Base-by-base conservation (phyloP, 768 basidiomycete genomes). In the Pisolithus microcarpus region DNA sequence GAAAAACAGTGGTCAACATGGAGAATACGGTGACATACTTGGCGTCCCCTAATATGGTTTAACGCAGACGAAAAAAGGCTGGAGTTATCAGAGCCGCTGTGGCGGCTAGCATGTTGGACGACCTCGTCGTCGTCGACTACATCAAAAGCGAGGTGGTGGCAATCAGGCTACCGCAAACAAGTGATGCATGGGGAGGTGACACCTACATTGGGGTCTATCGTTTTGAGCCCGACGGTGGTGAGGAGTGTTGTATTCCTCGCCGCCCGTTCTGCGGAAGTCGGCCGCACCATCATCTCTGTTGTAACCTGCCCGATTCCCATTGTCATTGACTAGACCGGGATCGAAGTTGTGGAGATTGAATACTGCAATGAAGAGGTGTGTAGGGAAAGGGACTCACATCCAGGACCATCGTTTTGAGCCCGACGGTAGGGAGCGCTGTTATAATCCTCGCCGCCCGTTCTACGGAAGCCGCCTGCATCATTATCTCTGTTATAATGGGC, bases 111-210 rank as follows among this genome's bases (percentile, higher is more conserved):
- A 46, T 83, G 72, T 4, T 50, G 52, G 76, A 31, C 30, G 16
- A 79, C 87, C 49, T 85, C 77, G 3, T 82, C 72, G 18, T 84
- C 66, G 65, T 91, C 64, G 64, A 84, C 89, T 89, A 58, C 28
- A 58, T 37, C 23, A 34, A 51, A 46, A 49, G 36, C 39, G 52
- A 36, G 44, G 52, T 36, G 54, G 47, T 24, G 26, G 30, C 8
- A 10, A 30, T 30, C 8, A 9, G 30, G 11, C 13, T 34, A 13
- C 7, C 51, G 56, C 36, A 45, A 56, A 43, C 54, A 51, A 39
- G 52, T 43, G 8, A 26, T 13, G 40, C 1, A 30, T 3, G 26
- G 2, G 5, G 19, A 10, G 21, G n/a, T 10, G 26, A 24, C 39
- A 58, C 61, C 54, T 60, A 63, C 61, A 60, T 31, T 63, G 56